Percentiles rank a stretch among this genome's conserved stretches.
Conservation (phyloP, 768 basidiomycete genomes). For the Mycena indigotica region DNA sequence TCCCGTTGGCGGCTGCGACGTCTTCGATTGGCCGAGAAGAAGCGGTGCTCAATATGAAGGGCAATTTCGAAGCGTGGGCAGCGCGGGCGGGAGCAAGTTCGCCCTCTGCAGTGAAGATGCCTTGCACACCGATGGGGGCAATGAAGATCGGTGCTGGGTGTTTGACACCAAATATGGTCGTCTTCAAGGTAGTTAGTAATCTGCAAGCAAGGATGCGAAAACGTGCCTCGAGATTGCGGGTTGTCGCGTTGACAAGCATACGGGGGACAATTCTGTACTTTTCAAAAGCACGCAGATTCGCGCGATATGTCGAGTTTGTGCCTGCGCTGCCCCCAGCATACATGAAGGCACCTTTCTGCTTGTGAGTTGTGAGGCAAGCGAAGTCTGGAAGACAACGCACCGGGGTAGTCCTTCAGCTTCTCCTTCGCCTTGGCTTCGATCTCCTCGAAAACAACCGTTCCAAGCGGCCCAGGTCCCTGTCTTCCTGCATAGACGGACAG, state of each 20-base stretch:
- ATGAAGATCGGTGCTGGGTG: conserved; percentile 64
- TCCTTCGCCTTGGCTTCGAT: conserved; percentile 71
- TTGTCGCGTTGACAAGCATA: conserved; percentile 67
- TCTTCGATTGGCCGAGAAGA: conserved; percentile 73
- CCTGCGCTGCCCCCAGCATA: conserved; percentile 83
- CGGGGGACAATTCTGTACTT: conserved; percentile 78
- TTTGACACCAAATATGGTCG: conserved; percentile 69
- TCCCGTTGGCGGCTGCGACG: conserved; percentile 72
- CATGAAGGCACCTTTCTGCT: conserved; percentile 58
- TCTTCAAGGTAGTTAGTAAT: conserved; percentile 39
- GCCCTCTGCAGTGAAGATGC: conserved; percentile 67
- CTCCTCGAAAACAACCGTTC: conserved; percentile 62
- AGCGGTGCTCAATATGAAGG: conserved; percentile 78
- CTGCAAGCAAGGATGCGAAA: neutral
- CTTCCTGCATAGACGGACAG: conserved; percentile 41
- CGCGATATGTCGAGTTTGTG: conserved; percentile 61
- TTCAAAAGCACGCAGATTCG: conserved; percentile 65
- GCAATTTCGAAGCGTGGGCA: conserved; percentile 60
- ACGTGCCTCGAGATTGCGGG: conserved; percentile 60
- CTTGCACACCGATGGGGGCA: conserved; percentile 80
- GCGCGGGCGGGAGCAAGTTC: conserved; percentile 74
- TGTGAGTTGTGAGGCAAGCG: neutral
- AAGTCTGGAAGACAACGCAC: conserved; percentile 34
- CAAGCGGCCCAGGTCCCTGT: conserved; percentile 48
- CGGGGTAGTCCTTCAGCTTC: conserved; percentile 56